Evolutionary conservation across 768 basidiomycete species (phyloP).

Genomic region (Hericium coralloides): DNA sequence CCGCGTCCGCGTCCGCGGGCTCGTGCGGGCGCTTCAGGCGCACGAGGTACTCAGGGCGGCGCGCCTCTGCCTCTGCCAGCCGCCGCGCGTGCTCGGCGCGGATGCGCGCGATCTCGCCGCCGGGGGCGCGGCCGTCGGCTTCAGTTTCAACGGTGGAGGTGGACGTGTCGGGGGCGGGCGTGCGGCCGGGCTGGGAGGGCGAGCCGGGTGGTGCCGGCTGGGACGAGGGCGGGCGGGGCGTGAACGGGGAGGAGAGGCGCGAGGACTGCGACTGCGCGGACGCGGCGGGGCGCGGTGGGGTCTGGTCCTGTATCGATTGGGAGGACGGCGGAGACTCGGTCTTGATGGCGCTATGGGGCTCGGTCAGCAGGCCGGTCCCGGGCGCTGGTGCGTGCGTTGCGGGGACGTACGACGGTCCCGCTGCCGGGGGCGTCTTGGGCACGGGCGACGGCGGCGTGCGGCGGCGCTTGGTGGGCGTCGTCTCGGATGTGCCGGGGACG

Average conservation of each 20-base stretch:
- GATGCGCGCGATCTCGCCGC: conserved; percentile 54
- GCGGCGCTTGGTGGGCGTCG: neutral
- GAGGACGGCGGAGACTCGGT: neutral
- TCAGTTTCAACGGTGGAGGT: conserved; percentile 14
- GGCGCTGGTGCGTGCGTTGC: too few species aligned
- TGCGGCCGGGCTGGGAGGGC: neutral
- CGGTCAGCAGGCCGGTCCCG: neutral
- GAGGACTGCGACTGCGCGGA: conserved; percentile 1
- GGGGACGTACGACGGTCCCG: neutral
- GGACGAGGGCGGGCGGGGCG: conserved; percentile 11
- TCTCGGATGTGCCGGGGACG: conserved; percentile 5
- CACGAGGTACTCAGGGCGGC: conserved; percentile 65
- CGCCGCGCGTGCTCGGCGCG: conserved; percentile 43
- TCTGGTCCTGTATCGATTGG: neutral
- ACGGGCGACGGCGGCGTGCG: neutral
- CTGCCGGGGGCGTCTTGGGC: neutral
- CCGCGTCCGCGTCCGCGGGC: conserved; percentile 1
- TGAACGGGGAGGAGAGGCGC: conserved; percentile 12
- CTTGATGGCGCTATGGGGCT: conserved; percentile 5
- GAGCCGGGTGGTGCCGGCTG: conserved; percentile 6
- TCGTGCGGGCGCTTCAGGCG: conserved; percentile 37
- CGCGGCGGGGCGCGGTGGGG: conserved; percentile 9
- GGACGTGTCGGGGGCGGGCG: conserved; percentile 12
- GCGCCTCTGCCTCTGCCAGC: conserved; percentile 46
- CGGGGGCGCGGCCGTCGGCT: conserved; percentile 22